Evolutionary conservation across 1,284 basidiomycete genomes (phyloP).

Genomic region (Microbotryomycetes sp.): DNA sequence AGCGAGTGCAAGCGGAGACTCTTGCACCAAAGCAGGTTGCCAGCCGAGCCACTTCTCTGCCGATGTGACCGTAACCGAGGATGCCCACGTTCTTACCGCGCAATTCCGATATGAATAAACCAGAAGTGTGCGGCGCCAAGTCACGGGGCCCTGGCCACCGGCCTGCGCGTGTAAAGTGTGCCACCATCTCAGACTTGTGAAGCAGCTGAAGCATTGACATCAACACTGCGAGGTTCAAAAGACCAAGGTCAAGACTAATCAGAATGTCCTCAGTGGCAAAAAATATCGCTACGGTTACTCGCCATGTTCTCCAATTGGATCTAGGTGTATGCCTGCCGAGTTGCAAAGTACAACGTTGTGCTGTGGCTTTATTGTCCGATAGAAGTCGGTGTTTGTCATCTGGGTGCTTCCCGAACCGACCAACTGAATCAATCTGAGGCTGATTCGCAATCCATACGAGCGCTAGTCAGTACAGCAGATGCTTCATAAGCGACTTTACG

Average conservation of each 20-base stretch:
- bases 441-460: background rate
- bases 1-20: conserved; percentile 17
- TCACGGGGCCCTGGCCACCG: conserved; percentile 14
- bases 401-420: background rate
- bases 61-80: conserved; percentile 19
- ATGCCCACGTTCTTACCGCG: conserved; percentile 4
- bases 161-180: background rate
- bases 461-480: too few relatives aligned
- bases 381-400: conserved; percentile 10
- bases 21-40: conserved; percentile 10
- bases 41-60: conserved; percentile 20
- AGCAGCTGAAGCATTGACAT: background rate
- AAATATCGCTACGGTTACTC: background rate
- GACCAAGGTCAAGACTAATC: background rate
- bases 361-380: conserved; percentile 4
- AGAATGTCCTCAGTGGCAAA: background rate
- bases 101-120: background rate
- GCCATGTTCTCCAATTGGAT: conserved; percentile 26
- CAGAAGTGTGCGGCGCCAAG: conserved; percentile 6
- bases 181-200: conserved; percentile 36
- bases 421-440: background rate
- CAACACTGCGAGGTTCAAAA: conserved; percentile 16
- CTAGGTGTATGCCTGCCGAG: conserved; percentile 23
- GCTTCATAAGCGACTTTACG: too few relatives aligned
- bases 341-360: conserved; percentile 10